Evolutionary conservation across 2,329 filamentous ascomycete species (phyloP).

Genomic region (Monosporascus cannonballus): DNA sequence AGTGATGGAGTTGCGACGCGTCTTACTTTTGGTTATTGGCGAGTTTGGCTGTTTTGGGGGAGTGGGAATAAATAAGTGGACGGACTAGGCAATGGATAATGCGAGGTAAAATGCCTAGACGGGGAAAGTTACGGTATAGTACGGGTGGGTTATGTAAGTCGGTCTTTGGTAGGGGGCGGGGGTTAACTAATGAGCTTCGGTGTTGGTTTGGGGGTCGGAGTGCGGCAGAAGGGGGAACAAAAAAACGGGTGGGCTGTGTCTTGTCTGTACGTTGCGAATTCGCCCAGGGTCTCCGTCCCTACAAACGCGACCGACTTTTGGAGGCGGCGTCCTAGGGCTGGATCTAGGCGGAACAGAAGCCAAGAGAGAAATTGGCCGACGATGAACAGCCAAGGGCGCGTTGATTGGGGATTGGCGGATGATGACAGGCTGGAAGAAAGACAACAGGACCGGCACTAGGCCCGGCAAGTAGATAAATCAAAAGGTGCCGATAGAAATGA

Average conservation of each 20-base stretch:
- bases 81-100: background rate
- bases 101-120: background rate
- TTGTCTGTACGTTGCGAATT: background rate
- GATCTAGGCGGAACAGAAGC: constrained; percentile 4
- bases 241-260: background rate
- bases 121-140: background rate
- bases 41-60: background rate
- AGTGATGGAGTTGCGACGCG: background rate
- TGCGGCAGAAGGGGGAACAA: background rate
- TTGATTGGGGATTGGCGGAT: background rate
- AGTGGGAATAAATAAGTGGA: background rate
- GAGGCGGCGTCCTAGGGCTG: background rate
- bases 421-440: background rate
- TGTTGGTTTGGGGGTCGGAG: background rate
- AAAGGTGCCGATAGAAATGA: background rate
- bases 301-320: constrained; percentile 15
- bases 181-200: background rate
- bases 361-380: background rate
- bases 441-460: background rate
- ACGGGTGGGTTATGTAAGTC: background rate
- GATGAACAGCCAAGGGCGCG: background rate
- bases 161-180: background rate
- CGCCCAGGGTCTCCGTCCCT: constrained; percentile 7
- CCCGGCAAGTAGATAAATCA: background rate
- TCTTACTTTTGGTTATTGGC: background rate